phyloP scores from a whole-genome alignment of 805 yeast genomes.

The Pichia californica region DNA sequence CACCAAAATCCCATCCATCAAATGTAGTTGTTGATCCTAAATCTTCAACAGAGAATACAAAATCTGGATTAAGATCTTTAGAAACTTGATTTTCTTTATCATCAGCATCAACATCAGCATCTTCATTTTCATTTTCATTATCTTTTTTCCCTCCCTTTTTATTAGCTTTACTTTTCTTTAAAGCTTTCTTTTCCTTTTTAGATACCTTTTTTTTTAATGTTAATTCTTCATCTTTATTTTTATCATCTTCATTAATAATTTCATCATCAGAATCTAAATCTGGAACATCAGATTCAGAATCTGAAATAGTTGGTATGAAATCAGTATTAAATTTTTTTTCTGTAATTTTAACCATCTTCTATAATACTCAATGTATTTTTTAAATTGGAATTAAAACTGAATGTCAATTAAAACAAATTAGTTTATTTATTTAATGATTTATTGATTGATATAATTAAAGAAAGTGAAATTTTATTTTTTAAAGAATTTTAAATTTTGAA shows the following conservation, averaged over 20 bases:
- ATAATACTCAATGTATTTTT: no score
- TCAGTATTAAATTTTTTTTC: slow-evolving; percentile 31
- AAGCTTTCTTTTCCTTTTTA: neutral
- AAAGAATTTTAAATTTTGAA: no score
- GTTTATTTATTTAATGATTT: no score
- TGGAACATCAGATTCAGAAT: slow-evolving; percentile 63
- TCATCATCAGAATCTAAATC: slow-evolving; percentile 31
- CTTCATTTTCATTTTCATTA: slow-evolving; percentile 14
- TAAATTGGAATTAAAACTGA: no score
- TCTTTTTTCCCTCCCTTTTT: slow-evolving; percentile 16
- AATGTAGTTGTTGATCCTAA: slow-evolving; percentile 33
- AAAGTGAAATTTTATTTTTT: no score
- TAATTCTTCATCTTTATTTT: slow-evolving; percentile 12
- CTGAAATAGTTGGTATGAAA: slow-evolving; percentile 69
- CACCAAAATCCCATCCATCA: slow-evolving; percentile 80
- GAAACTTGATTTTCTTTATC: slow-evolving; percentile 35
- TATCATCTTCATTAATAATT: no score
- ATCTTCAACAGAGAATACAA: slow-evolving; percentile 56
- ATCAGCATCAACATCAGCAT: no score
- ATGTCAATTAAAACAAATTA: no score
- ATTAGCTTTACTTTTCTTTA: slow-evolving; percentile 1
- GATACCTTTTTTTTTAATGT: slow-evolving; percentile 7
- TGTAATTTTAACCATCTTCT: neutral
- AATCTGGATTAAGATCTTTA: slow-evolving; percentile 67
- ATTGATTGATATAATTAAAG: no score